Percentiles rank a stretch among this genome's conserved stretches.
Conservation (phyloP, 148 eudicot genomes). For the Gaultheria prostrata region DNA sequence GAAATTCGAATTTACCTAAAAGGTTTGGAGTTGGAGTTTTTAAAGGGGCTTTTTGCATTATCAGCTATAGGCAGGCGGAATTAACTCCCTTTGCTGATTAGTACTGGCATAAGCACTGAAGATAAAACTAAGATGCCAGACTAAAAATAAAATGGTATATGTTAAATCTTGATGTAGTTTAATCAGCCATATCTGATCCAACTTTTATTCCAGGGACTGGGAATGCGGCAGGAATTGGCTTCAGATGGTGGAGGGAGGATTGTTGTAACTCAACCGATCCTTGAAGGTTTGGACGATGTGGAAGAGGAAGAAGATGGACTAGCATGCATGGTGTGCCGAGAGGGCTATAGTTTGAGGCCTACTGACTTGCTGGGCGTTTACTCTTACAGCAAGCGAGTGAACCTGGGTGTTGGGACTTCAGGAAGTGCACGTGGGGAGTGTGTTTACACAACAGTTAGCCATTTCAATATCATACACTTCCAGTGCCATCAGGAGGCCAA, state of each 20-base stretch:
- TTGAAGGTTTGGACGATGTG: conserved; percentile 94
- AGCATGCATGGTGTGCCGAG: conserved; percentile 99
- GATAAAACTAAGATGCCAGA: background rate
- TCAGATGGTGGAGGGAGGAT: conserved; percentile 99
- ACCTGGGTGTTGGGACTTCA: conserved; percentile 79
- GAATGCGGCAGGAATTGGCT: conserved; percentile 75
- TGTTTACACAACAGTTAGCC: conserved; percentile 97
- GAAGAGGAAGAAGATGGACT: conserved; percentile 97
- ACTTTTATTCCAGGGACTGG: conserved; percentile 53
- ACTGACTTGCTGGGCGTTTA: conserved; percentile 83
- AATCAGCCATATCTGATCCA: background rate
- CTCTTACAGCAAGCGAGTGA: conserved; percentile 92
- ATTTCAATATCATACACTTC: conserved; percentile 94
- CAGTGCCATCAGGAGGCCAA: conserved; percentile 99
- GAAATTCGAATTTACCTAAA: background rate
- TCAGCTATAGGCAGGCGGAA: background rate
- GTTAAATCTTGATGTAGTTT: background rate
- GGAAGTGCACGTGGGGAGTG: conserved; percentile 87
- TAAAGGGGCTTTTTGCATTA: background rate
- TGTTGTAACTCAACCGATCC: conserved; percentile 68
- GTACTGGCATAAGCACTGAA: background rate
- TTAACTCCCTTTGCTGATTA: background rate
- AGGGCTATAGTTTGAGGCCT: conserved; percentile 89
- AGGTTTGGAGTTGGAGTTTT: background rate
- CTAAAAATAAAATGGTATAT: background rate